Evolutionary conservation across 2,329 filamentous ascomycete species (phyloP), one percentile per base, ranked within the genome.

Genomic region (Lecanosticta acicola): DNA sequence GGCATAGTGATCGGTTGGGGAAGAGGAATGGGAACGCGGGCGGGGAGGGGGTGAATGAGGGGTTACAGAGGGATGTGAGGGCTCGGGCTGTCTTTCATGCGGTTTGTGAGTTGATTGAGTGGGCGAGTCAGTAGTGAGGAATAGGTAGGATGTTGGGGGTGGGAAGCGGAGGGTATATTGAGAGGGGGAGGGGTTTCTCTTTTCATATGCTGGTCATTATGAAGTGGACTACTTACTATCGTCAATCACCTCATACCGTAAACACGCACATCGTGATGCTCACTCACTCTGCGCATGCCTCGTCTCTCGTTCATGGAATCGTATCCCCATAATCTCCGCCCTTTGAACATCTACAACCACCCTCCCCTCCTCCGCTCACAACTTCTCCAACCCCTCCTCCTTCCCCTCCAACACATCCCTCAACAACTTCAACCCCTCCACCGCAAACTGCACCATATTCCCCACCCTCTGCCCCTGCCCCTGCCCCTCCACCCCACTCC

Each of bases 361-460:
- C 33, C 14, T 16, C 33, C 14, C 20, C 18, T 17, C 36, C 20
- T 20, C 36, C 20, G 8, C 17, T 21, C 36, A n/a, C 36, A 38
- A 18, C 14, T 38, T 19, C 24, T 18, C 21, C 39, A 18, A 13
- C 24, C 24, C 24, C 37, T 62, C 24, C 37, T 62, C 64, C 39
- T 68, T 63, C 7, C 66, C 69, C 46, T 71, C 71, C 33, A 82
- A 70, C 26, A 79, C 74, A 65, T 82, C 79, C 56, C 68, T 71
- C 53, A 82, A 60, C 50, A 83, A 59, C 57, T 60, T 73, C 66
- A 83, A 64, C 18, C 68, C 78, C 61, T 79, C 78, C 2, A 71
- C 68, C 0, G 80, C 78, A 70, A 84, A 84, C 32, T 64, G 63
- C 48, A 83, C 70, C 80, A 84, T 84, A 58, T 84, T 84, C 41